phyloP scores from a whole-genome alignment of 495 filamentous ascomycete genomes.

The Lophium mytilinum region DNA sequence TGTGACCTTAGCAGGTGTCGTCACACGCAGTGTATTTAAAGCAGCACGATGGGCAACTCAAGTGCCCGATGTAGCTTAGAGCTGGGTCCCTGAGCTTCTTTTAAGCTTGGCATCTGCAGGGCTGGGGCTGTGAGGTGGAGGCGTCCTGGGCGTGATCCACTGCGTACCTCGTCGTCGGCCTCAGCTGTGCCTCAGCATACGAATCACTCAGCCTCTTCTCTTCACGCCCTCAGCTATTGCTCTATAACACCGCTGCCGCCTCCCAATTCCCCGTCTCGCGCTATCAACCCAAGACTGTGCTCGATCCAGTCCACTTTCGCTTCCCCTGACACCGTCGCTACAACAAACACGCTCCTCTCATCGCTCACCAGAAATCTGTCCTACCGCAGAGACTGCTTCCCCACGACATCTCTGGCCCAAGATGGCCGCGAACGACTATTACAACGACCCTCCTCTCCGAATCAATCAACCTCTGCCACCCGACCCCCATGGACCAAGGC shows the following conservation, averaged over 20 bases:
- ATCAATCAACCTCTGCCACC: constrained; percentile 42
- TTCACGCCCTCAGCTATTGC: neutral
- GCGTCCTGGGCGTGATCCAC: neutral
- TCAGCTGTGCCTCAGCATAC: neutral
- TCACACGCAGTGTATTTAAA: neutral
- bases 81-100: neutral
- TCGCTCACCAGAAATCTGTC: neutral
- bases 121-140: neutral
- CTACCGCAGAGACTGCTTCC: neutral
- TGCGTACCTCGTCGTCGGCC: neutral
- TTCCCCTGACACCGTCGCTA: neutral
- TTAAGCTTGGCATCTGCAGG: neutral
- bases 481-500: constrained; percentile 28
- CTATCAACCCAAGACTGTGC: neutral
- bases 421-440: constrained; percentile 84
- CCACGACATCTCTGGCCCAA: constrained; percentile 21
- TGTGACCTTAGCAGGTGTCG: neutral
- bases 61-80: neutral
- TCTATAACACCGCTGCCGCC: neutral
- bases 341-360: neutral
- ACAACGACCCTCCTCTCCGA: constrained; percentile 41
- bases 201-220: neutral
- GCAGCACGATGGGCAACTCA: neutral
- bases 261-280: neutral
- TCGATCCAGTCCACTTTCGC: neutral